These are phyloP conservation scores for Penicillium coprophilum DNA, from an alignment of 495 filamentous ascomycete species.

Conservation along the genomic window DNA sequence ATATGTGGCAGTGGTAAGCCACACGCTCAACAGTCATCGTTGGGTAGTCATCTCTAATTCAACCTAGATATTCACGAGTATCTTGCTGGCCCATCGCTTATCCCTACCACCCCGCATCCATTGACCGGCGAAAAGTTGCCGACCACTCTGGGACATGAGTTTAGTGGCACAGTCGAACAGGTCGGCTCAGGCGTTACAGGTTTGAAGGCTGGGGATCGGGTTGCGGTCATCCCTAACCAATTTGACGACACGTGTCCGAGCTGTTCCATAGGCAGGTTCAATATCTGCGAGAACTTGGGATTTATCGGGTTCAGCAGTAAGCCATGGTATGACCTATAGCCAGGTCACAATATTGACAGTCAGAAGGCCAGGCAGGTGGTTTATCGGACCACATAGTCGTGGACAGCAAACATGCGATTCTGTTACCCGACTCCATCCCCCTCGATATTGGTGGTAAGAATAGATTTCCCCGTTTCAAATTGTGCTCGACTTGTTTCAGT, in stretches of 20 bases:
- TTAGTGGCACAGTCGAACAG: conserved; percentile 59
- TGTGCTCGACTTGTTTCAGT: conserved; percentile 5
- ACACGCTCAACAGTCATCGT: not conserved
- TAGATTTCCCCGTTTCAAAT: conserved; percentile 19
- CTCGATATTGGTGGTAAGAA: conserved; percentile 31
- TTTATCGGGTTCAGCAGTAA: conserved; percentile 59
- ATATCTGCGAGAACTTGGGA: conserved; percentile 58
- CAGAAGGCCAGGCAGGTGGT: conserved; percentile 46
- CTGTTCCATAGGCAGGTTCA: conserved; percentile 50
- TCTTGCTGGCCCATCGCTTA: conserved; percentile 52
- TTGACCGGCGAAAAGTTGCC: conserved; percentile 57
- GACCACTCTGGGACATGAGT: conserved; percentile 62
- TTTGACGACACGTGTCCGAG: conserved; percentile 56
- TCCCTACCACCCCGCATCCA: conserved; percentile 57
- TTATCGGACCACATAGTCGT: conserved; percentile 57
- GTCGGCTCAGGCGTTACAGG: conserved; percentile 52
- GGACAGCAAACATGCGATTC: conserved; percentile 26
- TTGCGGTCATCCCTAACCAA: conserved; percentile 59
- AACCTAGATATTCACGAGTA: conserved; percentile 61
- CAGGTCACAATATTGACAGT: not conserved
- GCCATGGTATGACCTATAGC: conserved; percentile 3
- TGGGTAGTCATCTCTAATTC: not conserved
- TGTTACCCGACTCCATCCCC: conserved; percentile 26
- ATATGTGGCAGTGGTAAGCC: conserved; percentile 37
- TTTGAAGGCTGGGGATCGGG: conserved; percentile 54